Conservation (phyloP, 2,329 filamentous ascomycete genomes). For the Pseudofabraea citricarpa region DNA sequence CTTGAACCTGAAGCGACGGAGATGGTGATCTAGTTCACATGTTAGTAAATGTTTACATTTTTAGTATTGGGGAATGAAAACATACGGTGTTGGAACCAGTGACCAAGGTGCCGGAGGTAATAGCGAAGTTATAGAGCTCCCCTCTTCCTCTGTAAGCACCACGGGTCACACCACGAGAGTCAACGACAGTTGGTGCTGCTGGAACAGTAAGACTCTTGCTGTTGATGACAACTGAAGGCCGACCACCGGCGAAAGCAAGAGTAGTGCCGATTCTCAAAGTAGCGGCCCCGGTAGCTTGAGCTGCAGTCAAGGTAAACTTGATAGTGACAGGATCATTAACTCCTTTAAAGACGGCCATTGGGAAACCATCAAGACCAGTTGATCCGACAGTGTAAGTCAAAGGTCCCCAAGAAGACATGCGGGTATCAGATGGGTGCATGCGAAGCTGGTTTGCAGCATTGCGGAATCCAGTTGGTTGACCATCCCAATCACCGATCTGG, state of each 20-base stretch:
- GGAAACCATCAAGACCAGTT: slow-evolving; percentile 47
- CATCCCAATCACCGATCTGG: slow-evolving; percentile 63
- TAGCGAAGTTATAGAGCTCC: slow-evolving; percentile 58
- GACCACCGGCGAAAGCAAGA: slow-evolving; percentile 53
- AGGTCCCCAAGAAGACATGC: slow-evolving; percentile 58
- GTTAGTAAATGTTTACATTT: neutral
- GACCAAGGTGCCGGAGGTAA: slow-evolving; percentile 54
- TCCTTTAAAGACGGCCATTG: slow-evolving; percentile 61
- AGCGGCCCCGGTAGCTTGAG: slow-evolving; percentile 41
- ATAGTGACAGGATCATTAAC: slow-evolving; percentile 58
- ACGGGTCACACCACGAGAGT: slow-evolving; percentile 60
- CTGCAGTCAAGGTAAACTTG: slow-evolving; percentile 48
- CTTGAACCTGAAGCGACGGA: slow-evolving; percentile 53
- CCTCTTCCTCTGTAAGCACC: slow-evolving; percentile 60
- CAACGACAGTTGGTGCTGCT: slow-evolving; percentile 54
- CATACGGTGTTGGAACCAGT: slow-evolving; percentile 51
- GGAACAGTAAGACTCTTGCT: slow-evolving; percentile 43
- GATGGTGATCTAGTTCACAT: slow-evolving; percentile 42
- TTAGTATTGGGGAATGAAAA: neutral
- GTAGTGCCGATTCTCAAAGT: slow-evolving; percentile 64
- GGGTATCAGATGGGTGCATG: slow-evolving; percentile 63
- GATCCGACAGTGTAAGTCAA: slow-evolving; percentile 57
- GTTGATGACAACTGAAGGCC: slow-evolving; percentile 55
- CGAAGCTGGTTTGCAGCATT: slow-evolving; percentile 63
- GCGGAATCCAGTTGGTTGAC: slow-evolving; percentile 57